Evolutionary conservation across 345 rosid species (phyloP).

Genomic region (Aquilaria sinensis): DNA sequence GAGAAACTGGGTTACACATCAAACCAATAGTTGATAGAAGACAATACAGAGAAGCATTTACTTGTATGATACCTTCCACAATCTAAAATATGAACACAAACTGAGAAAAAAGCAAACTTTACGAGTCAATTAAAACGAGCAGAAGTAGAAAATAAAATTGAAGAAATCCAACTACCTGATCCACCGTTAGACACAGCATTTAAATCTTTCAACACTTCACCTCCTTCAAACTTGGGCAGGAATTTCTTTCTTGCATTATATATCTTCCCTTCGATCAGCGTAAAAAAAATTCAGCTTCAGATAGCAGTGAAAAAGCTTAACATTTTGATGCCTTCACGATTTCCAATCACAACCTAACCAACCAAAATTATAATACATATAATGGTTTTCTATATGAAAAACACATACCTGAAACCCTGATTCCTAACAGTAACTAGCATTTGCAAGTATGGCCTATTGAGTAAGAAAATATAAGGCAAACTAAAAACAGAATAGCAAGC

Average conservation of each 20-base stretch:
- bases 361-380: conserved; percentile 3
- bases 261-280: conserved; percentile 38
- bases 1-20: no score
- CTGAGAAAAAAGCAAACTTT: not conserved
- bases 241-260: conserved; percentile 23
- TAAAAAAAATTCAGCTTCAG: conserved; percentile 40
- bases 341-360: conserved; percentile 68
- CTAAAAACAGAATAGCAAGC: no score
- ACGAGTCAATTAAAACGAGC: no score
- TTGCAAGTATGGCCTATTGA: no score
- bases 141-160: not conserved
- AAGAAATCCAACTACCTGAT: conserved; percentile 24
- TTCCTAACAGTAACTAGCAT: no score
- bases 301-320: conserved; percentile 63
- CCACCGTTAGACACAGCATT: conserved; percentile 9
- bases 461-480: no score
- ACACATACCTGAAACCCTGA: no score
- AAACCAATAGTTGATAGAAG: no score
- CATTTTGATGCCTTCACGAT: conserved; percentile 64
- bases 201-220: conserved; percentile 17
- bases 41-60: not conserved
- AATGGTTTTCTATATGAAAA: no score
- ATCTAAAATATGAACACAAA: no score
- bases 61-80: not conserved
- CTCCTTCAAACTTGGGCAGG: conserved; percentile 18